These are phyloP conservation scores for Metschnikowia dekortorum DNA, from an alignment of 805 yeast species.

Conservation along the genomic window DNA sequence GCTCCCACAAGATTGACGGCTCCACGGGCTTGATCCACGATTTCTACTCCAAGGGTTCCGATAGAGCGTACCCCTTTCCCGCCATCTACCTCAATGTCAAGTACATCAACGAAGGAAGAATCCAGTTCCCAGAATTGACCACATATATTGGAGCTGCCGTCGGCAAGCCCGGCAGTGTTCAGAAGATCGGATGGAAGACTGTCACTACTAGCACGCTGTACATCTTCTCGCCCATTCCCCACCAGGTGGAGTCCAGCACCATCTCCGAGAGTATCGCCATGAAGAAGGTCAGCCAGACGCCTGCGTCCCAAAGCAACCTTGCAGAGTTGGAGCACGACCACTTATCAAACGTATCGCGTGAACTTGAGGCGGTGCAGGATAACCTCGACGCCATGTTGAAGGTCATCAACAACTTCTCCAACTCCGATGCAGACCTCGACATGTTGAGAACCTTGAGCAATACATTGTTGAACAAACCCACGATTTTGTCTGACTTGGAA, in stretches of 20 bases:
- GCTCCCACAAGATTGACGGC: conserved; percentile 57
- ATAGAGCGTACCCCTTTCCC: conserved; percentile 68
- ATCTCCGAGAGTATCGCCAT: conserved; percentile 54
- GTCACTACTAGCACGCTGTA: conserved; percentile 36
- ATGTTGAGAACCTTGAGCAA: conserved; percentile 66
- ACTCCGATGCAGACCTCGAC: conserved; percentile 46
- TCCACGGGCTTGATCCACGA: conserved; percentile 77
- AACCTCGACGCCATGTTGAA: conserved; percentile 47
- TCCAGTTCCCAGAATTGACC: conserved; percentile 50
- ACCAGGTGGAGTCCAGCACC: conserved; percentile 52
- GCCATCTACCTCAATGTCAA: conserved; percentile 76
- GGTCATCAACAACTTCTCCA: conserved; percentile 40
- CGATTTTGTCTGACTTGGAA: conserved; percentile 45
- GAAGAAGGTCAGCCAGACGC: conserved; percentile 38
- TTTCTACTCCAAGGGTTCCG: conserved; percentile 65
- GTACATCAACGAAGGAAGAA: conserved; percentile 44
- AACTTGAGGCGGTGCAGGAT: conserved; percentile 42
- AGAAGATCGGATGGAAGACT: conserved; percentile 38
- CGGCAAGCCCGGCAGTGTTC: conserved; percentile 46
- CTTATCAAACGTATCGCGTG: conserved; percentile 42
- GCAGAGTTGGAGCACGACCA: conserved; percentile 25
- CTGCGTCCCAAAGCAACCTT: conserved; percentile 27
- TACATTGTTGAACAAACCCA: conserved; percentile 49
- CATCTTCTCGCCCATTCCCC: conserved; percentile 74
- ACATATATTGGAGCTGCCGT: conserved; percentile 78